Conservation (phyloP, 1,284 basidiomycete species). For the Ustilago sp. region DNA sequence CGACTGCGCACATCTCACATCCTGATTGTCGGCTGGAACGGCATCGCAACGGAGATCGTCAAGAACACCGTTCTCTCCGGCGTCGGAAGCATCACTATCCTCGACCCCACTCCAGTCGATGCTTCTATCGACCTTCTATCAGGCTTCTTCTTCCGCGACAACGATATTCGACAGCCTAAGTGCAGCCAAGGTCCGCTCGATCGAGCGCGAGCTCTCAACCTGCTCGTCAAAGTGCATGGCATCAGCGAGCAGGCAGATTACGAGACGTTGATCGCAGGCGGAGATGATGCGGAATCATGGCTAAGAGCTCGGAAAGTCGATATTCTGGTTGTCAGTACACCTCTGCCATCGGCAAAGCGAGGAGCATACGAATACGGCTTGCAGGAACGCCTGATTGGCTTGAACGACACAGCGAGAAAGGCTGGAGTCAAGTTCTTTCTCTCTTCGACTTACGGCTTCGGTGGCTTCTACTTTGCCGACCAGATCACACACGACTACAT, state of each 20-base stretch:
- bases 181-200: slow-evolving; percentile 34
- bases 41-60: slow-evolving; percentile 92
- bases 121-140: slow-evolving; percentile 82
- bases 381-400: slow-evolving; percentile 74
- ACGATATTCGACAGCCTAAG: slow-evolving; percentile 75
- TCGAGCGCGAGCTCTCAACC: slow-evolving; percentile 88
- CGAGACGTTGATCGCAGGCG: slow-evolving; percentile 26
- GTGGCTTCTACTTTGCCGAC: slow-evolving; percentile 94
- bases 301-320: slow-evolving; percentile 72
- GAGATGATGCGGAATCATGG: slow-evolving; percentile 59
- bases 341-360: background rate
- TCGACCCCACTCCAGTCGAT: slow-evolving; percentile 70
- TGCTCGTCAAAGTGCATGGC: slow-evolving; percentile 83
- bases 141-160: slow-evolving; percentile 93
- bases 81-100: slow-evolving; percentile 74
- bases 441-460: slow-evolving; percentile 87
- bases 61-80: slow-evolving; percentile 83
- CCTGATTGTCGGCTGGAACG: slow-evolving; percentile 82
- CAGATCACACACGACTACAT: slow-evolving; percentile 87
- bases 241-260: slow-evolving; percentile 27
- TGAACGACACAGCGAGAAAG: slow-evolving; percentile 80
- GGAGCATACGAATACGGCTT: background rate
- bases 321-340: slow-evolving; percentile 58
- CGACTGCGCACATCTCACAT: slow-evolving; percentile 94
- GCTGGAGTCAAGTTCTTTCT: slow-evolving; percentile 76